These are phyloP conservation scores for Corynespora cassiicola DNA, from an alignment of 2,329 filamentous ascomycete species.

Conservation along the genomic window DNA sequence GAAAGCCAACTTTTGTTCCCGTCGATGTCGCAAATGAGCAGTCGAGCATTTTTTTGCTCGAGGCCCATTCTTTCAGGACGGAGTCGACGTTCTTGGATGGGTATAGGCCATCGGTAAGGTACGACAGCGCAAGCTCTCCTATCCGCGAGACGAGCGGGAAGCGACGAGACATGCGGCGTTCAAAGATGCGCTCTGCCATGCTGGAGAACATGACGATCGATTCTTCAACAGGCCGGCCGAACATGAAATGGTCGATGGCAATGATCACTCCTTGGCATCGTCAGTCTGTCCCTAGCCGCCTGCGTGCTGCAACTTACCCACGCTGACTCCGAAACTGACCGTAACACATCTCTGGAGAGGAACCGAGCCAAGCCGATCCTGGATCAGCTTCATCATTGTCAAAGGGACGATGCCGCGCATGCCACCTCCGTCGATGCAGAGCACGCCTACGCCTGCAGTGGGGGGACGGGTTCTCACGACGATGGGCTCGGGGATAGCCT, in stretches of 20 bases:
- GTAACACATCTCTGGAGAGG: constrained; percentile 12
- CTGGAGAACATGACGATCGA: constrained; percentile 13
- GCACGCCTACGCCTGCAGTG: constrained; percentile 16
- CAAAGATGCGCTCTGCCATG: constrained; percentile 12
- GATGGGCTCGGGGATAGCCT: constrained; percentile 15
- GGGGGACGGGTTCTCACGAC: constrained; percentile 12
- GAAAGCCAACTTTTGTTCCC: constrained; percentile 16
- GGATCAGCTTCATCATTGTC: constrained; percentile 16
- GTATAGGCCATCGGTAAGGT: constrained; percentile 20
- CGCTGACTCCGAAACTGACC: constrained; percentile 15
- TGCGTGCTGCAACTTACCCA: constrained; percentile 15
- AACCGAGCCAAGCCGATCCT: constrained; percentile 14
- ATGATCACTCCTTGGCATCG: constrained; percentile 16
- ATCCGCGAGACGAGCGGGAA: constrained; percentile 14
- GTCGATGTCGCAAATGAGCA: constrained; percentile 14
- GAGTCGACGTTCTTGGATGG: constrained; percentile 13
- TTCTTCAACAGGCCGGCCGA: constrained; percentile 12
- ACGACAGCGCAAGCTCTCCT: constrained; percentile 10
- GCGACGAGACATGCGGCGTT: constrained; percentile 8
- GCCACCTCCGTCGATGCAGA: constrained; percentile 18
- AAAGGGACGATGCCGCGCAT: constrained; percentile 10
- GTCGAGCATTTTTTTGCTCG: constrained; percentile 15
- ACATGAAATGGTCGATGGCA: constrained; percentile 17
- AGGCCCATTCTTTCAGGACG: constrained; percentile 16
- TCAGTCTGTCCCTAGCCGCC: no score